phyloP scores from a whole-genome alignment of 176 grass and related monocot species.

The Otatea glauca region DNA sequence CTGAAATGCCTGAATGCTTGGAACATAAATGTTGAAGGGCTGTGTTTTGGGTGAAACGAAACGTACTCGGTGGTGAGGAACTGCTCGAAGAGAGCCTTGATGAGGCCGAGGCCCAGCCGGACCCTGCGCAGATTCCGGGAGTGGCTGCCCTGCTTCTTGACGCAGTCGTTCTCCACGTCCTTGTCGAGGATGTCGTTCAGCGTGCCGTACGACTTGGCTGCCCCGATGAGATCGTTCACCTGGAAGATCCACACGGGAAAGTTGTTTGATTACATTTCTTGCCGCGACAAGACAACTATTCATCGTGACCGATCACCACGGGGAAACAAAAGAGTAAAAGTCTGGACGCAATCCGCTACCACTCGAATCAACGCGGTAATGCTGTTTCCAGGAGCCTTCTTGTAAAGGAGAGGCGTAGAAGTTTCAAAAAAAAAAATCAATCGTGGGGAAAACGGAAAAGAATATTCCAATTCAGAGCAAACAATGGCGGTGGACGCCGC shows the following conservation, averaged over 20 bases:
- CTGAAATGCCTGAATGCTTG: neutral
- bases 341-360: neutral
- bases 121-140: slow-evolving; percentile 92
- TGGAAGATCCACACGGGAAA: slow-evolving; percentile 36
- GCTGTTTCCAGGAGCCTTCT: slow-evolving; percentile 36
- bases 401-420: slow-evolving; percentile 20
- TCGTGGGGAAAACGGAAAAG: neutral
- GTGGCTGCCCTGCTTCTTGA: slow-evolving; percentile 96
- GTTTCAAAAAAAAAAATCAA: too few species aligned
- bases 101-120: slow-evolving; percentile 89
- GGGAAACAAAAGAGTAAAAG: neutral
- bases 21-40: neutral
- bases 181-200: slow-evolving; percentile 83
- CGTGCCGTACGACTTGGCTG: slow-evolving; percentile 70
- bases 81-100: slow-evolving; percentile 83
- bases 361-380: slow-evolving; percentile 2
- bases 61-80: slow-evolving; percentile 77
- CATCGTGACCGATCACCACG: neutral
- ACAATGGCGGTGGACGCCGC: neutral
- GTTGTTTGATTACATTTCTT: neutral
- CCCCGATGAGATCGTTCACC: slow-evolving; percentile 89
- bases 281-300: neutral
- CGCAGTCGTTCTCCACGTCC: slow-evolving; percentile 69
- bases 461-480: neutral
- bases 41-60: neutral